Conservation (phyloP, 2,329 filamentous ascomycete genomes). For the Aspergillus pseudoviridinutans region DNA sequence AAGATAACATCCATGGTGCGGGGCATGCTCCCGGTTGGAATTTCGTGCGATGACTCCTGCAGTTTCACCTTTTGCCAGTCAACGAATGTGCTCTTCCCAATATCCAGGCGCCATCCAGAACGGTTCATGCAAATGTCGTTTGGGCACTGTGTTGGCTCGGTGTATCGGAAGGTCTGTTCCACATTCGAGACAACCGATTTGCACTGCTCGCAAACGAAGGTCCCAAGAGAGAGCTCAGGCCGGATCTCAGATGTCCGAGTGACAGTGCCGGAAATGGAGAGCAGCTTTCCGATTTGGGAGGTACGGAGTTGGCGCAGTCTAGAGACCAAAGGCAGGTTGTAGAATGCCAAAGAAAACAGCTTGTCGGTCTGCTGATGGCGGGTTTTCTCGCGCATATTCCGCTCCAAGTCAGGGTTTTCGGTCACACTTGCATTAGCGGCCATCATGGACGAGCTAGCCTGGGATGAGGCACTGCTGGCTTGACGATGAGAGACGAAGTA, state of each 20-base stretch:
- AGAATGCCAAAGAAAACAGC: constrained; percentile 87
- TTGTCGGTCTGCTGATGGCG: constrained; percentile 95
- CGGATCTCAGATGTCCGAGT: constrained; percentile 96
- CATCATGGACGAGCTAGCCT: constrained; percentile 61
- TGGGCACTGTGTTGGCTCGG: constrained; percentile 92
- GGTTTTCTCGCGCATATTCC: constrained; percentile 63
- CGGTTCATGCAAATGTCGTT: constrained; percentile 85
- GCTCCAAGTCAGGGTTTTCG: constrained; percentile 53
- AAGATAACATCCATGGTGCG: constrained; percentile 96
- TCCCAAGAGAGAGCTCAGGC: constrained; percentile 85
- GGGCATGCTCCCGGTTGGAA: constrained; percentile 97
- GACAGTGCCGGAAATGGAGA: constrained; percentile 94
- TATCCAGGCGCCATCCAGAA: constrained; percentile 92
- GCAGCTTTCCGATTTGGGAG: constrained; percentile 82
- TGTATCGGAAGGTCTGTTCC: constrained; percentile 96
- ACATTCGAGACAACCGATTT: constrained; percentile 81
- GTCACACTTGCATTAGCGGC: constrained; percentile 60
- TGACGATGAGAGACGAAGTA: constrained; percentile 94
- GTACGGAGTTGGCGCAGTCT: constrained; percentile 82
- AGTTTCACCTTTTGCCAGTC: constrained; percentile 99
- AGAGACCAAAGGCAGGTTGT: constrained; percentile 85
- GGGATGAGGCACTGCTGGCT: constrained; percentile 64
- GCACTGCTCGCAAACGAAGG: constrained; percentile 87
- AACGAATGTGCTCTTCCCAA: constrained; percentile 93
- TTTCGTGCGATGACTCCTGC: constrained; percentile 97